These are phyloP conservation scores for Juncus inflexus DNA, from an alignment of 176 grass and related monocot species.

Conservation along the genomic window DNA sequence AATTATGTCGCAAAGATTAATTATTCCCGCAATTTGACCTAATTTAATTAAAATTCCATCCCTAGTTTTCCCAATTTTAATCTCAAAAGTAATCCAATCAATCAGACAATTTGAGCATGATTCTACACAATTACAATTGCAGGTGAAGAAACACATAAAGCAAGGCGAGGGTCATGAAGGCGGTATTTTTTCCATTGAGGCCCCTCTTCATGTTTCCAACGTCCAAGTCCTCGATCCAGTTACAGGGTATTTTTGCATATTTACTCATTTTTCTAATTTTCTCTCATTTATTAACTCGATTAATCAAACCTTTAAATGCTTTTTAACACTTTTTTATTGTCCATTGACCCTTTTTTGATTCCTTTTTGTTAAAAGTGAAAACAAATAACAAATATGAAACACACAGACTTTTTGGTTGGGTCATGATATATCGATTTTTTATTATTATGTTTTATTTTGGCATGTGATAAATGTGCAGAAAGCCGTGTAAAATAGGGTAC, in stretches of 20 bases:
- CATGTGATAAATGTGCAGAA: slow-evolving; percentile 29
- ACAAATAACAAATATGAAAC: background rate
- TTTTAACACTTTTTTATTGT: too few species aligned
- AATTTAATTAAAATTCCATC: background rate
- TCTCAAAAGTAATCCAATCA: background rate
- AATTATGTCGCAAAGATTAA: background rate
- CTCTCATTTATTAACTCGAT: slow-evolving; percentile 11
- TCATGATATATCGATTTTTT: too few species aligned
- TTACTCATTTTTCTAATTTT: background rate
- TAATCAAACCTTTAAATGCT: too few species aligned
- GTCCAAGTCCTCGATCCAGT: slow-evolving; percentile 85
- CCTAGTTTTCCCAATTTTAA: background rate
- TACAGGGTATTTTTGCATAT: slow-evolving; percentile 45
- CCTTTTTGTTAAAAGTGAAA: background rate
- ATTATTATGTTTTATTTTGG: background rate
- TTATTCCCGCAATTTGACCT: background rate
- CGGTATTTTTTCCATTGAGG: slow-evolving; percentile 96
- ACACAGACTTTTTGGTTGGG: too few species aligned
- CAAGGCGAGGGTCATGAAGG: slow-evolving; percentile 84
- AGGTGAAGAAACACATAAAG: slow-evolving; percentile 99
- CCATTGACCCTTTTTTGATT: background rate
- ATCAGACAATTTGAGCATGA: background rate
- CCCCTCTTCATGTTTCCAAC: slow-evolving; percentile 99
- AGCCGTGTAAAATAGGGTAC: slow-evolving; percentile 76
- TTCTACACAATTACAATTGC: slow-evolving; percentile 18